A percentile compares a stretch with the other conserved stretches of the same genome.
phyloP scores from a whole-genome alignment of 2,329 filamentous ascomycete species.

The Gnomoniopsis smithogilvyi region DNA sequence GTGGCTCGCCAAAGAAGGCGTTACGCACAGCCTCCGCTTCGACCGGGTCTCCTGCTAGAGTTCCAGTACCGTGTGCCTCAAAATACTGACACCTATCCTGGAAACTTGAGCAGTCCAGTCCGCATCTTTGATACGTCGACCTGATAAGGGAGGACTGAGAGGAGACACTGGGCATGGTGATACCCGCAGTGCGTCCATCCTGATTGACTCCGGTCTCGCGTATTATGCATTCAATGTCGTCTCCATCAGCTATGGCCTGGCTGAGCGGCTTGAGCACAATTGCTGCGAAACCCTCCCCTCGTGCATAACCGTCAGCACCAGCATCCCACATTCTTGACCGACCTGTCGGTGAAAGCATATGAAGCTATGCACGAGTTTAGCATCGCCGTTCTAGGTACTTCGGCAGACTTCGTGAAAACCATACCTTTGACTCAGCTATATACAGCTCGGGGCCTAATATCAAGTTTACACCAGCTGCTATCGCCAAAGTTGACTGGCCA shows the following conservation, averaged over 20 bases:
- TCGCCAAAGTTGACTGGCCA: slow-evolving; percentile 28
- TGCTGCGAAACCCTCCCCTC: slow-evolving; percentile 51
- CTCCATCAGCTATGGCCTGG: slow-evolving; percentile 47
- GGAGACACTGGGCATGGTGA: slow-evolving; percentile 48
- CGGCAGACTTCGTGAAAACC: neutral
- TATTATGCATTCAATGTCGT: slow-evolving; percentile 42
- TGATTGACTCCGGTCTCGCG: slow-evolving; percentile 44
- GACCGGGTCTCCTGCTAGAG: slow-evolving; percentile 35
- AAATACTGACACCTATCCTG: slow-evolving; percentile 42
- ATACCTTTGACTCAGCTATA: slow-evolving; percentile 6
- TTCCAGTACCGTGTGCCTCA: slow-evolving; percentile 42
- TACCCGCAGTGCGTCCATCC: slow-evolving; percentile 48
- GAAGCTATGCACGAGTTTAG: neutral
- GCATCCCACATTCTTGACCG: slow-evolving; percentile 40
- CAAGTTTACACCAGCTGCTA: slow-evolving; percentile 32
- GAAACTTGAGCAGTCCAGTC: slow-evolving; percentile 30
- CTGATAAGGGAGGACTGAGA: slow-evolving; percentile 43
- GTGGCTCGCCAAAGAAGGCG: slow-evolving; percentile 31
- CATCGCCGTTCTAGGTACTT: neutral
- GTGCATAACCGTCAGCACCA: slow-evolving; percentile 51
- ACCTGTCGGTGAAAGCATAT: neutral
- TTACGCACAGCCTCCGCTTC: slow-evolving; percentile 39
- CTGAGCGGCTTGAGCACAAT: slow-evolving; percentile 49
- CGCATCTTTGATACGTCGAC: slow-evolving; percentile 39
- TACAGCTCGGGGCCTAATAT: slow-evolving; percentile 26